Percentiles rank a stretch among this genome's conserved stretches.
phyloP scores from a whole-genome alignment of 2,329 filamentous ascomycete genomes.

The Celoporthe dispersa region DNA sequence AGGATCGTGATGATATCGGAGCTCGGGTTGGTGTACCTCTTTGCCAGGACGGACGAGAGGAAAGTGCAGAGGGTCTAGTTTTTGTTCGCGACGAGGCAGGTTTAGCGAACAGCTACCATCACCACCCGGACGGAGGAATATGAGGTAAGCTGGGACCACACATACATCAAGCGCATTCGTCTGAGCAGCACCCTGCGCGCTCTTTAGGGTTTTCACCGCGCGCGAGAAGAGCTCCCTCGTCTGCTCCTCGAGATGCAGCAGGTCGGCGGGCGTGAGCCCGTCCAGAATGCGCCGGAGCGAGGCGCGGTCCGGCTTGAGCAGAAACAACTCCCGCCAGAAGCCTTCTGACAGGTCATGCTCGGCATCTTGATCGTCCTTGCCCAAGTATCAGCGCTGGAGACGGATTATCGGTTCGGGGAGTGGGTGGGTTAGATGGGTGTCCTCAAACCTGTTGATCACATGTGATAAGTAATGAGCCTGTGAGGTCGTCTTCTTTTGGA shows the following conservation, averaged over 20 bases:
- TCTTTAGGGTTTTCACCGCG: slow-evolving; percentile 71
- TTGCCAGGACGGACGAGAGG: slow-evolving; percentile 78
- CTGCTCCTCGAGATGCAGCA: slow-evolving; percentile 77
- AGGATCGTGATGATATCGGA: slow-evolving; percentile 92
- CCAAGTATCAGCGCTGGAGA: slow-evolving; percentile 20
- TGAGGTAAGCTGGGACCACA: too few species aligned
- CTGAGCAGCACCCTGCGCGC: slow-evolving; percentile 62
- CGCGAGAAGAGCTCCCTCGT: slow-evolving; percentile 78
- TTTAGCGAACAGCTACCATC: background rate
- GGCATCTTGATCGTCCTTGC: slow-evolving; percentile 48
- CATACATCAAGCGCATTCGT: slow-evolving; percentile 82
- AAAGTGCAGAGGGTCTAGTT: slow-evolving; percentile 85
- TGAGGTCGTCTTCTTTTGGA: slow-evolving; percentile 21
- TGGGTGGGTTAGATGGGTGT: background rate
- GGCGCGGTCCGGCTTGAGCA: slow-evolving; percentile 77
- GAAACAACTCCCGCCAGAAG: slow-evolving; percentile 96
- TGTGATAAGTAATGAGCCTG: slow-evolving; percentile 21
- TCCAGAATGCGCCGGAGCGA: slow-evolving; percentile 72
- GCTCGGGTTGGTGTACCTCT: slow-evolving; percentile 93
- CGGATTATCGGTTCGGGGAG: background rate
- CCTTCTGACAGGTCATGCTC: slow-evolving; percentile 77
- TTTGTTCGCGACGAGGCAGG: slow-evolving; percentile 42
- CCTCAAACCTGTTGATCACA: slow-evolving; percentile 28
- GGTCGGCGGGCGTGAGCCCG: slow-evolving; percentile 71
- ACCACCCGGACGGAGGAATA: too few species aligned